phyloP scores from a whole-genome alignment of 139 green algal species.

The Chlorella sp. region DNA sequence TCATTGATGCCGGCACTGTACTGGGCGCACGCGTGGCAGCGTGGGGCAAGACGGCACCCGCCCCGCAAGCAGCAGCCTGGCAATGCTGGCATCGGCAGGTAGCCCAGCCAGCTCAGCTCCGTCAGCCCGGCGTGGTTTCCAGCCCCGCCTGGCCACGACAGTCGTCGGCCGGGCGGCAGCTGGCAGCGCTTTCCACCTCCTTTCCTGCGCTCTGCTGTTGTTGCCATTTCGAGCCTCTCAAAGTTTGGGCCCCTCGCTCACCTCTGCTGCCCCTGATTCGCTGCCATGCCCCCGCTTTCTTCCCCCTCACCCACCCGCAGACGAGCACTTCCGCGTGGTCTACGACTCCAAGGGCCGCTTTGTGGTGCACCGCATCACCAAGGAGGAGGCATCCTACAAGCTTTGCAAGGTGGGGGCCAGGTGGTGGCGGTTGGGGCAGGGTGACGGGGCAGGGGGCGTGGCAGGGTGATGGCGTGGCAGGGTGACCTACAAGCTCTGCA shows the following conservation, averaged over 20 bases:
- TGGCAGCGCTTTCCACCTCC: background rate
- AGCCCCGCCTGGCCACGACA: background rate
- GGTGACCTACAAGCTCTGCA: background rate
- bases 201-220: background rate
- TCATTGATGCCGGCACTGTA: too few relatives aligned
- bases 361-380: conserved; percentile 95
- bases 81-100: background rate
- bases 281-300: background rate
- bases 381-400: conserved; percentile 98
- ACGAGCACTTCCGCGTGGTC: conserved; percentile 90
- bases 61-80: background rate
- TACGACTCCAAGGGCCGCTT: conserved; percentile 99
- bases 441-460: too few relatives aligned
- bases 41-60: background rate
- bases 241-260: background rate
- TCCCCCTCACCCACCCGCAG: background rate
- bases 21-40: background rate
- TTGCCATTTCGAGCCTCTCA: conserved; percentile 59
- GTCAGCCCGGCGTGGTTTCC: too few relatives aligned
- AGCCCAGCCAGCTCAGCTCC: background rate
- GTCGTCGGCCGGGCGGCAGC: background rate
- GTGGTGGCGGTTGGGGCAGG: background rate
- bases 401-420: conserved; percentile 88
- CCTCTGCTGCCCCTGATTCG: background rate
- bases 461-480: background rate